Evolutionary conservation across 2,329 filamentous ascomycete species (phyloP).

Genomic region (Paramyrothecium sp.): DNA sequence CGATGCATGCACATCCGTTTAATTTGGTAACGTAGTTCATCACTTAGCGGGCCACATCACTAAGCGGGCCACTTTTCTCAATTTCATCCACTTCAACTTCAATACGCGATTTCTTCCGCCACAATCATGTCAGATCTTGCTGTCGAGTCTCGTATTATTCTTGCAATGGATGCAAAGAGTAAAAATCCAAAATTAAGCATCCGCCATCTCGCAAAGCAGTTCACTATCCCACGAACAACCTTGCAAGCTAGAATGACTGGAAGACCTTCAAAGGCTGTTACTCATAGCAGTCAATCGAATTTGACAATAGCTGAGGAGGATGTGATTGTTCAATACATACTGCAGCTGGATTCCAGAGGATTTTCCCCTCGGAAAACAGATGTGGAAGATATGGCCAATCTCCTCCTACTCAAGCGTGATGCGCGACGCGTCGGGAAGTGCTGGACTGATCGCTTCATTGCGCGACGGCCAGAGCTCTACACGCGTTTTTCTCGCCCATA

Average conservation of each 20-base stretch:
- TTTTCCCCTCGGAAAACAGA: background rate
- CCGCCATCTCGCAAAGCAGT: background rate
- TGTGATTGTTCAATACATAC: background rate
- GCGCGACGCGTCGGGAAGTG: background rate
- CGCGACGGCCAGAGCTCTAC: background rate
- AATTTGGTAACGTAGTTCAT: slow-evolving; percentile 2
- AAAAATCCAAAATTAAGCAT: background rate
- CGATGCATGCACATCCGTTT: too few relatives aligned
- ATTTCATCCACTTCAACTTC: background rate
- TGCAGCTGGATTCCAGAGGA: background rate
- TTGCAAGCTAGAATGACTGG: background rate
- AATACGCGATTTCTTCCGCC: background rate
- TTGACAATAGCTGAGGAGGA: background rate
- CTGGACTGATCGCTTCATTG: background rate
- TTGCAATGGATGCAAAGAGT: background rate
- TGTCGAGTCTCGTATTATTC: background rate
- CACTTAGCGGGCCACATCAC: background rate
- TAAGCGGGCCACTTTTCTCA: background rate
- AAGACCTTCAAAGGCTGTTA: background rate
- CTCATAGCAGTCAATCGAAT: background rate
- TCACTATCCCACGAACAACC: background rate
- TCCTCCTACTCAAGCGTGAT: background rate
- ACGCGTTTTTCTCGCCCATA: background rate
- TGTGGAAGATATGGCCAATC: background rate
- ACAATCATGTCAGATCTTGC: background rate